Base-by-base conservation (phyloP, 2,329 filamentous ascomycete genomes). In the Claviceps spartinae region DNA sequence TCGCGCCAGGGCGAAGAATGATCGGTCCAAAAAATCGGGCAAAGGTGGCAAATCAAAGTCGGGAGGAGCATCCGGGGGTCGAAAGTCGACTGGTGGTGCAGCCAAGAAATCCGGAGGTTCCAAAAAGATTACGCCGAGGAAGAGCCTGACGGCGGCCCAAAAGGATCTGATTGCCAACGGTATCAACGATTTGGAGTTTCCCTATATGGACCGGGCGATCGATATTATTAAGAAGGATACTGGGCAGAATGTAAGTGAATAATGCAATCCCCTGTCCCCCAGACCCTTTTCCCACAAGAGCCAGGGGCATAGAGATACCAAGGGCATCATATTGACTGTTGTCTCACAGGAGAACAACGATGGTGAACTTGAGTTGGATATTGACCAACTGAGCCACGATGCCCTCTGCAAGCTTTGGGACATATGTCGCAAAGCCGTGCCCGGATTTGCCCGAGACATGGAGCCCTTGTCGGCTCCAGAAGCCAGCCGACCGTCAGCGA, bases 111-210 rank as follows among this genome's bases (percentile, higher is more conserved):
- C 63, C 1, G 60, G 63, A 37, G 62, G 64, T 38, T 62, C 64
- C 53, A 72, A 80, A 65, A 77, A 77, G 60, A 61, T 69, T 4
- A 62, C 67, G 0, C 51, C 63, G 5, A 72, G 71, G 61, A 71
- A 67, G 62, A 77, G 77, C 51, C 79, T 86, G 62, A 81, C 88
- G 45, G 83, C 81, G 54, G 76, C 84, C 3, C 89, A 98, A 69
- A 97, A 97, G 73, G 88, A 93, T 53, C 81, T 90, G 58, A 94
- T 98, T 53, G 91, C 88, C 1, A 83, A 85, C 54, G 86, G 86
- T 14, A 93, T 95, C 57, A 86, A 84, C 60, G 83, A 83, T 56
- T 80, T 97, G 53, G 83, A 89, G 18, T 84, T 85, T 48, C 74
- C 76, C n/a, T 82, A 88, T 58, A 85, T 95, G 62, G 78, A 83